Base-by-base conservation (phyloP, 2,329 filamentous ascomycete species). In the Pseudocercospora vitis region DNA sequence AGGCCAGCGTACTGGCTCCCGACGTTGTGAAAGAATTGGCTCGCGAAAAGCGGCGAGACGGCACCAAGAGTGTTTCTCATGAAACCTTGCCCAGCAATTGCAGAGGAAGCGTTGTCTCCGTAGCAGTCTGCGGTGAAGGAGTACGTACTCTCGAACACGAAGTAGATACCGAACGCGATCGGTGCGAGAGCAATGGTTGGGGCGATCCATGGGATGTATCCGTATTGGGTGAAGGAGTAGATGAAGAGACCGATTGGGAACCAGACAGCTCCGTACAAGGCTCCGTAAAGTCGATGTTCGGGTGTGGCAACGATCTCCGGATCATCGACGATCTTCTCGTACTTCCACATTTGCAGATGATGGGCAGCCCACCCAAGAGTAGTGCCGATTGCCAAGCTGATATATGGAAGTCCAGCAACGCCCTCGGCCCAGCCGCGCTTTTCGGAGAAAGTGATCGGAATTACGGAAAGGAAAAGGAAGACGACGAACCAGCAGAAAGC, bases 151-250 rank as follows among this genome's bases (percentile, higher is more conserved):
- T 74, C 72, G 58, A 75, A 74, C 21, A 74, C 76, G 67, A 80
- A 81, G 73, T 76, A 80, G 64, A 81, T 80, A 4, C 78, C 78
- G 51, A 80, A 73, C 2, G 76, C 71, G 48, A 80, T 80, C 7
- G 76, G 74, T 0, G 73, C 76, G 2, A 81, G 72, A 11, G 74
- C 75, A 46, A 80, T 75, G 26, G 73, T 68, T 1, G 78, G 78
- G 0, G 74, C 78, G 47, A 79, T 74, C 78, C 78, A 81, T 48
- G 63, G 68, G 1, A 80, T 63, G 48, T 73, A 70, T 3, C 67
- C 71, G 63, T 80, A 80, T 62, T 80, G 78, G 1, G 77, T 79
- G 70, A 80, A 80, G 32, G 70, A 74, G 72, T 80, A 81, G 64
- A 81, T 76, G 70, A 78, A 78, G 1, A 79, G 71, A 12, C 76